Conservation (phyloP, 73 alveolate species). For the Durusdinium trenchii region DNA sequence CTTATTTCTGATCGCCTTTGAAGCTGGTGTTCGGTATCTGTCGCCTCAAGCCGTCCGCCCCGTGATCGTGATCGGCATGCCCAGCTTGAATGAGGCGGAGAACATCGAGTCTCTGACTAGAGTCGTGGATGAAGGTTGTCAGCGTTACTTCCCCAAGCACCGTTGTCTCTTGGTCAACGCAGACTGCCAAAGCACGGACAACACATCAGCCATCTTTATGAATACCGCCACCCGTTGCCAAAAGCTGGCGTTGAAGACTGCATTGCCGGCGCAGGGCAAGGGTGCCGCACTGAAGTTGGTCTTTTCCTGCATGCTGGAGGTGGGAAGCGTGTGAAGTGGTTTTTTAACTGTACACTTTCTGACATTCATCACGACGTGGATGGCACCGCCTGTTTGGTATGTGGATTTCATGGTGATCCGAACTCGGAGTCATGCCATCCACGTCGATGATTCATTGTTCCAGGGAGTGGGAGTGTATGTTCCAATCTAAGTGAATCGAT, state of each 20-base stretch:
- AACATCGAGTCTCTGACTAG: slow-evolving; percentile 40
- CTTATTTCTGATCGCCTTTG: slow-evolving; percentile 19
- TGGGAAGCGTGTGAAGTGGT: too few relatives aligned
- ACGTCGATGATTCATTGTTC: too few relatives aligned
- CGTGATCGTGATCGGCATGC: slow-evolving; percentile 61
- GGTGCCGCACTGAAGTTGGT: slow-evolving; percentile 58
- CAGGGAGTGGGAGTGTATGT: too few relatives aligned
- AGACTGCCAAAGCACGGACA: slow-evolving; percentile 66
- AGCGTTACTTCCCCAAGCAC: slow-evolving; percentile 30
- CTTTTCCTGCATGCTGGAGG: slow-evolving; percentile 23
- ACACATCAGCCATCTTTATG: slow-evolving; percentile 15
- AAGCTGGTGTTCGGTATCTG: slow-evolving; percentile 17
- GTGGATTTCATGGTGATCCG: too few relatives aligned
- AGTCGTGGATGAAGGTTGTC: slow-evolving; percentile 72
- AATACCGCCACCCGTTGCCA: slow-evolving; percentile 1
- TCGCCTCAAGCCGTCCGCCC: neutral
- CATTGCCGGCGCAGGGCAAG: slow-evolving; percentile 56
- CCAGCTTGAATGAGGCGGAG: slow-evolving; percentile 60
- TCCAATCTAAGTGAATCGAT: too few relatives aligned
- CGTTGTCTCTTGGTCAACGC: slow-evolving; percentile 75
- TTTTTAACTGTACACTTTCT: too few relatives aligned
- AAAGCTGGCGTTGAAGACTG: slow-evolving; percentile 39
- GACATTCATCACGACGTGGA: too few relatives aligned
- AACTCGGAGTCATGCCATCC: too few relatives aligned
- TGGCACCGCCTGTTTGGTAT: too few relatives aligned